Conservation (phyloP, 371 early-diverging fungal species). For the Mortierella sp. region DNA sequence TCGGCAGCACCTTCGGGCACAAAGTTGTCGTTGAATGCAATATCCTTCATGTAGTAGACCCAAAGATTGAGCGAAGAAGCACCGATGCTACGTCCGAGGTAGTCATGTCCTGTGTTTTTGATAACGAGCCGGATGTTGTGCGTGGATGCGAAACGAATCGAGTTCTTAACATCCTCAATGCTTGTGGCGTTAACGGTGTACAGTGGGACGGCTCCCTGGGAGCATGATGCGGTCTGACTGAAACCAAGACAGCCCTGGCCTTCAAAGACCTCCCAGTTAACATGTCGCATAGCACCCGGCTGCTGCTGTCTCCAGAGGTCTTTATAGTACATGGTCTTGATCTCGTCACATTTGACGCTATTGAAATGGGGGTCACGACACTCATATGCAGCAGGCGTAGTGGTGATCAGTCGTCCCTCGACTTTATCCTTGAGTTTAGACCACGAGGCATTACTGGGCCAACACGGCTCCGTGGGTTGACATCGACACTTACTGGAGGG, state of each 20-base stretch:
- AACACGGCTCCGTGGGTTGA: conserved; percentile 35
- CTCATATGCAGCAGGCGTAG: conserved; percentile 23
- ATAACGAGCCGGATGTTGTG: conserved; percentile 58
- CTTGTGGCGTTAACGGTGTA: conserved; percentile 32
- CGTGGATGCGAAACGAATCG: conserved; percentile 56
- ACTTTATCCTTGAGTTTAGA: conserved; percentile 16
- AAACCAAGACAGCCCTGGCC: conserved; percentile 22
- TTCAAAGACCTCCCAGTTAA: conserved; percentile 26
- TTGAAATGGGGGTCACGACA: conserved; percentile 36
- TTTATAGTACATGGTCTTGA: conserved; percentile 20
- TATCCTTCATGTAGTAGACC: conserved; percentile 55
- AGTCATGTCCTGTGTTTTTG: conserved; percentile 65
- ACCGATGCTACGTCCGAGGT: conserved; percentile 55
- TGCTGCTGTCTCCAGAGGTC: conserved; percentile 14
- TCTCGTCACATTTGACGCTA: conserved; percentile 13
- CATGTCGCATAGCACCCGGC: conserved; percentile 26
- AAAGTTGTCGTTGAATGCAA: conserved; percentile 31
- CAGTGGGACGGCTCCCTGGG: conserved; percentile 39
- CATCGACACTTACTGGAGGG: conserved; percentile 8
- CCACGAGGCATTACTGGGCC: conserved; percentile 23
- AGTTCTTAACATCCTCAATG: conserved; percentile 35
- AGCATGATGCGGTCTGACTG: conserved; percentile 18
- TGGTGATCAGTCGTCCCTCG: conserved; percentile 20
- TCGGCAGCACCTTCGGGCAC: conserved; percentile 21
- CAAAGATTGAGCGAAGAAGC: conserved; percentile 57